Conservation (phyloP, 306 rosid species). For the Quercus aquifolioides region DNA sequence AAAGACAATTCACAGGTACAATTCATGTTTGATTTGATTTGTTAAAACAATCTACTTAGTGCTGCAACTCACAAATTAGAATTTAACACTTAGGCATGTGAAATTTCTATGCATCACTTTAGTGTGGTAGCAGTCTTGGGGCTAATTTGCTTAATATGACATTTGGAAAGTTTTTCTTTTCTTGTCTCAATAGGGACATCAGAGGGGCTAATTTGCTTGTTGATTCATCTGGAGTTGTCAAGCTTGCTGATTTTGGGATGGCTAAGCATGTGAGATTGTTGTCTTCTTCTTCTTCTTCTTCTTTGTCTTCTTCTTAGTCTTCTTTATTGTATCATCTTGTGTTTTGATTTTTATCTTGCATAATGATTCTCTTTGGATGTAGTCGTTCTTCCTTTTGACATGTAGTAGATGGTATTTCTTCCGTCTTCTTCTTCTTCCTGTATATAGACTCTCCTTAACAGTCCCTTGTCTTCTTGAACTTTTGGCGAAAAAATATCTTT, state of each 20-base stretch:
- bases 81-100: background rate
- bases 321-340: background rate
- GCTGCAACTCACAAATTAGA: background rate
- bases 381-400: background rate
- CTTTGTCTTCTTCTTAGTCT: background rate
- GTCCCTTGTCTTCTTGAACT: background rate
- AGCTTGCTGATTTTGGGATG: conserved; percentile 98
- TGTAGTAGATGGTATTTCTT: background rate
- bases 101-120: conserved; percentile 9
- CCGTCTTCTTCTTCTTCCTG: background rate
- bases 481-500: background rate
- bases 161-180: background rate
- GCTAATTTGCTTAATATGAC: background rate
- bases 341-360: background rate
- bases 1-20: conserved; percentile 85
- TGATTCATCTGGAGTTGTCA: conserved; percentile 87
- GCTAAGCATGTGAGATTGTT: conserved; percentile 80
- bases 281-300: background rate
- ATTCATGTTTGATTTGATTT: background rate
- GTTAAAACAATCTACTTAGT: background rate
- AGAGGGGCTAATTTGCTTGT: conserved; percentile 97
- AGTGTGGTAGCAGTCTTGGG: background rate
- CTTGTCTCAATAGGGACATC: conserved; percentile 58
- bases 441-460: conserved; percentile 1
- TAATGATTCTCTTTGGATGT: background rate